Evolutionary conservation across 2,329 filamentous ascomycete genomes (phyloP), one percentile per base, ranked within the genome.

Genomic region (Xylariaceae sp.): DNA sequence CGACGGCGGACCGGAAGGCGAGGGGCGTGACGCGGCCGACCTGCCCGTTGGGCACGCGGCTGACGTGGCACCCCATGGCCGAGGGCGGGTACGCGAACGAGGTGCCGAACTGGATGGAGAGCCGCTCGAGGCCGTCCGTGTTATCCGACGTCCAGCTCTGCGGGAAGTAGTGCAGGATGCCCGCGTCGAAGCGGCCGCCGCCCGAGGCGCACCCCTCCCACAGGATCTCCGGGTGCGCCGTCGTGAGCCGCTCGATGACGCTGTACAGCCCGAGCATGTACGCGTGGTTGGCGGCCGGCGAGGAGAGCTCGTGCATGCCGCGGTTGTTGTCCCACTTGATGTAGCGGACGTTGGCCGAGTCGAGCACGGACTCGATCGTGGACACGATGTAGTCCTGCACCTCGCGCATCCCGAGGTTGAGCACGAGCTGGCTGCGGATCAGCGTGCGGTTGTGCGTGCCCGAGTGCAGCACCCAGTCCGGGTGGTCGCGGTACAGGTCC

Each of bases 321-420:
- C 79, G 65, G 59, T 83, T 83, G 57, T 81, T 79, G 47, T 83
- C 79, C 79, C 78, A 83, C 48, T 83, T 83, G 44, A 83, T 69
- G 44, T 83, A 83, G 8, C 61, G 59, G 32, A 83, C 72, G 16
- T 72, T 62, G 0, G 70, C 68, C 1, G 63, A 70, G 31, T 71
- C 63, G 13, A 83, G 67, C 5, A 83, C 65, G 3, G 64, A 59
- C 2, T 75, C 68, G 3, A 83, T 63, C 0, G 69, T 66, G 0
- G 65, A 56, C 47, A 83, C 78, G 51, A 83, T 72, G 42, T 71
- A 81, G 1, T 81, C 69, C 46, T 83, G 79, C 0, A 83, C 78
- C 43, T 81, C 76, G 0, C 70, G 67, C 0, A 81, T 60, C 0
- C 71, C 77, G 0, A 81, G 59, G 36, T 83, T 81, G 2, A 83